Evolutionary conservation across 1,284 basidiomycete genomes (phyloP).

Genomic region (Cutaneotrichosporon sp.): DNA sequence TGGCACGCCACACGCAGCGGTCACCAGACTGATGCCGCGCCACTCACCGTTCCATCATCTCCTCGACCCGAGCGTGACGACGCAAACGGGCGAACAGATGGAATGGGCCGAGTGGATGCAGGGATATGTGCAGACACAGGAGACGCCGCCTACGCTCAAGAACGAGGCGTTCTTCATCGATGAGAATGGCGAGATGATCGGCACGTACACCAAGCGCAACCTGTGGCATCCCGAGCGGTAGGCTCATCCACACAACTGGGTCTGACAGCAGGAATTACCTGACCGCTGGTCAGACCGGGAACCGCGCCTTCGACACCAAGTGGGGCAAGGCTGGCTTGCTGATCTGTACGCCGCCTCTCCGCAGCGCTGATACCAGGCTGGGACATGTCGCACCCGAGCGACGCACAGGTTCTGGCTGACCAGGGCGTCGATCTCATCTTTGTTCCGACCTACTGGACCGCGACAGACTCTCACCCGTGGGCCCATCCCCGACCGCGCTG

Average conservation of each 20-base stretch:
- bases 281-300: constrained; percentile 37
- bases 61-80: constrained; percentile 21
- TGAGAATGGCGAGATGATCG: constrained; percentile 34
- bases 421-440: constrained; percentile 49
- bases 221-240: constrained; percentile 54
- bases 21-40: constrained; percentile 23
- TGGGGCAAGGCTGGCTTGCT: constrained; percentile 50
- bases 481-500: constrained; percentile 17
- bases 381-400: constrained; percentile 49
- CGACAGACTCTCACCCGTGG: constrained; percentile 50
- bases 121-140: constrained; percentile 29
- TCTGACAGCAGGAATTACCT: constrained; percentile 43
- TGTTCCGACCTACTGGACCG: constrained; percentile 51
- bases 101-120: constrained; percentile 40
- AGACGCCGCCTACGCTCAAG: constrained; percentile 28
- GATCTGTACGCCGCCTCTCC: constrained; percentile 39
- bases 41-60: constrained; percentile 38
- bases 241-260: constrained; percentile 8
- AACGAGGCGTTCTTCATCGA: constrained; percentile 52
- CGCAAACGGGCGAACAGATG: constrained; percentile 14
- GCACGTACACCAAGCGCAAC: constrained; percentile 49
- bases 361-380: constrained; percentile 37
- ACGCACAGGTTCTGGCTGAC: constrained; percentile 40
- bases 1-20: constrained; percentile 20
- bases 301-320: constrained; percentile 46